phyloP scores from a whole-genome alignment of 257 asterid genomes.

The Gentiana dahurica region DNA sequence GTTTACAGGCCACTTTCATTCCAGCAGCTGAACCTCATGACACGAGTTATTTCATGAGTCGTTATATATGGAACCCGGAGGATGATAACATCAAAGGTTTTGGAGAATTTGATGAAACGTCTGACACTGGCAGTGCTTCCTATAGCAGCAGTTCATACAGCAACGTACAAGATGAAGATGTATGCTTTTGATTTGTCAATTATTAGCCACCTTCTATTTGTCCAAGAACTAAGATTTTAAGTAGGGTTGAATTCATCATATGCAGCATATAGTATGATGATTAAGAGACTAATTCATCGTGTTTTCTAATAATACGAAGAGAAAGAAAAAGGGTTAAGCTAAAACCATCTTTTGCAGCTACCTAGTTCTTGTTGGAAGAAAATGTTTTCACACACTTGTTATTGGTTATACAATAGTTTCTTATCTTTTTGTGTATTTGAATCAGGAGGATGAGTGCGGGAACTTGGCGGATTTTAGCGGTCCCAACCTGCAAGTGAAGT shows the following conservation, averaged over 20 bases:
- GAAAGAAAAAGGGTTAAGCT: too few species aligned
- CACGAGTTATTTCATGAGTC: conserved; percentile 97
- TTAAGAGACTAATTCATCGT: too few species aligned
- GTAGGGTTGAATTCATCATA: neutral
- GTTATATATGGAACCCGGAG: conserved; percentile 88
- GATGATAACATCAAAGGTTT: conserved; percentile 61
- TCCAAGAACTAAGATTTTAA: neutral
- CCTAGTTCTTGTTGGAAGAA: too few species aligned
- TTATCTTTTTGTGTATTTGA: conserved; percentile 12
- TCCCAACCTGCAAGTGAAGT: conserved; percentile 43
- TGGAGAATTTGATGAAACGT: conserved; percentile 71
- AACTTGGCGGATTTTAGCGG: conserved; percentile 58
- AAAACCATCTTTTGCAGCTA: too few species aligned
- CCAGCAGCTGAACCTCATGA: conserved; percentile 79
- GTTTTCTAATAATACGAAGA: too few species aligned
- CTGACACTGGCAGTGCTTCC: conserved; percentile 64
- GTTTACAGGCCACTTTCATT: conserved; percentile 75
- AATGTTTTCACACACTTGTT: neutral
- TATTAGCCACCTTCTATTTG: neutral
- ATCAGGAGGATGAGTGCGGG: conserved; percentile 83
- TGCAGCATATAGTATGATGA: neutral
- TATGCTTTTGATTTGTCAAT: conserved; percentile 15
- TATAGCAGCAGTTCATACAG: conserved; percentile 72
- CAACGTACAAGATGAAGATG: conserved; percentile 75
- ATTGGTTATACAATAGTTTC: neutral